Conservation (phyloP, 2,329 filamentous ascomycete genomes). For the Ophiostoma novo-ulmi region DNA sequence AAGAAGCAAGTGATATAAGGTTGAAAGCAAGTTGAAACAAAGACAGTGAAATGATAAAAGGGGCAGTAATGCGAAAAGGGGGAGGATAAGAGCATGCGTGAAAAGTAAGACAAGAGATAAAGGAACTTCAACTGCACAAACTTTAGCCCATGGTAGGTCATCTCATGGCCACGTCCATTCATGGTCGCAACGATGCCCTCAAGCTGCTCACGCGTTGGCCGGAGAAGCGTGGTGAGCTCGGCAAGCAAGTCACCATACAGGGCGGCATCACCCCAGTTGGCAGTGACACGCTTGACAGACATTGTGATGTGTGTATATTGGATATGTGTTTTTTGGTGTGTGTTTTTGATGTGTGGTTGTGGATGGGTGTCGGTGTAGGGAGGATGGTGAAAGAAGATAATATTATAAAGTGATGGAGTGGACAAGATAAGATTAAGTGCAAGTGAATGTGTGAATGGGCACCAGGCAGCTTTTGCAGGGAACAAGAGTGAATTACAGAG, state of each 20-base stretch:
- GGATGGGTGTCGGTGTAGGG: background rate
- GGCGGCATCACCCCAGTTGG: background rate
- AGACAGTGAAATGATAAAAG: background rate
- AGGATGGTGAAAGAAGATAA: too few species aligned
- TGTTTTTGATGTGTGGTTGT: background rate
- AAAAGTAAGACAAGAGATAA: background rate
- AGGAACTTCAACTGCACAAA: conserved; percentile 8
- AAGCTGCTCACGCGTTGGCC: conserved; percentile 34
- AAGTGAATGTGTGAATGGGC: background rate
- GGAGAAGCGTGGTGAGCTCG: conserved; percentile 38
- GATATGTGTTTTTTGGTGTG: background rate
- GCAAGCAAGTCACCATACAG: conserved; percentile 42
- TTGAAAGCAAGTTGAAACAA: background rate
- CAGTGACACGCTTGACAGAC: background rate
- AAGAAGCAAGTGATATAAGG: background rate
- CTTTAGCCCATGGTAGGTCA: conserved; percentile 26
- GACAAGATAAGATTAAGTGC: background rate
- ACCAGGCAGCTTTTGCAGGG: background rate
- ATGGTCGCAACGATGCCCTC: conserved; percentile 29
- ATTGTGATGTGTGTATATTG: conserved; percentile 26
- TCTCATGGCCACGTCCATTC: conserved; percentile 31
- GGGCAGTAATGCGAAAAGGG: too few species aligned
- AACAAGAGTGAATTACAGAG: background rate
- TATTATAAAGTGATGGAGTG: too few species aligned
- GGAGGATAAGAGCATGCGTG: background rate